Evolutionary conservation across 1,284 basidiomycete genomes (phyloP), one percentile per base, ranked within the genome.

Genomic region (Cronartium quercuum): DNA sequence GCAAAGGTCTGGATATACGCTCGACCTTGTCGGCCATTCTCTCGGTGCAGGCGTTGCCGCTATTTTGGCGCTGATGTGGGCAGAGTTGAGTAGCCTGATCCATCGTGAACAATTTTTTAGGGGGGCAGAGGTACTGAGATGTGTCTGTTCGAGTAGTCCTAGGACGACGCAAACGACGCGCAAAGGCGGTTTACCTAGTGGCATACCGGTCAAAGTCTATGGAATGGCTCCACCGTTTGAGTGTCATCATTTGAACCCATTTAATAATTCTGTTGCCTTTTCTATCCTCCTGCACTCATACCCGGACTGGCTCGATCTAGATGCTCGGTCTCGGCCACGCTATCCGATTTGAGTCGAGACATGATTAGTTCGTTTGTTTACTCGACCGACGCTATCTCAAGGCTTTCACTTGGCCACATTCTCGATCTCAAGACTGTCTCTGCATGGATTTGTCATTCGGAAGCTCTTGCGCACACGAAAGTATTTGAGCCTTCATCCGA

Each of bases 1-100:
- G 24, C 18, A 51, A 15, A 15, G 18, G 6, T 21, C 47, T 51
- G 47, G 47, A 18, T 51, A 51, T 51, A 69, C 79, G 24, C 79
- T 85, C 51, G 81, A 84, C 10, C 74, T 85, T 18, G 79, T 81
- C 0, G 93, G 93, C 1, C 93, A 95, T 81, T 92, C 90, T 80
- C 85, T 95, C 2, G 92, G 93, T 9, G 92, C 92, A 5, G 92
- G 91, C 0, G 90, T 94, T 0, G 90, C 89, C 10, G 85, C 87
- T 0, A 83, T 92, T 12, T 83, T 92, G n/a, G 90, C 88, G 44
- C 82, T 92, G 81, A 89, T 90, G 86, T 92, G 91, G 91, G 90
- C 90, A 1, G 89, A 91, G 80, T 89, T 18, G 84, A 83, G 76
- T 91, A 88, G 0, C 6, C 15, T 35, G 51, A 40, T 15, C 40